Evolutionary conservation across 371 early-diverging fungal genomes (phyloP), one percentile per base, ranked within the genome.

Genomic region (Syncephalastrum sp.): DNA sequence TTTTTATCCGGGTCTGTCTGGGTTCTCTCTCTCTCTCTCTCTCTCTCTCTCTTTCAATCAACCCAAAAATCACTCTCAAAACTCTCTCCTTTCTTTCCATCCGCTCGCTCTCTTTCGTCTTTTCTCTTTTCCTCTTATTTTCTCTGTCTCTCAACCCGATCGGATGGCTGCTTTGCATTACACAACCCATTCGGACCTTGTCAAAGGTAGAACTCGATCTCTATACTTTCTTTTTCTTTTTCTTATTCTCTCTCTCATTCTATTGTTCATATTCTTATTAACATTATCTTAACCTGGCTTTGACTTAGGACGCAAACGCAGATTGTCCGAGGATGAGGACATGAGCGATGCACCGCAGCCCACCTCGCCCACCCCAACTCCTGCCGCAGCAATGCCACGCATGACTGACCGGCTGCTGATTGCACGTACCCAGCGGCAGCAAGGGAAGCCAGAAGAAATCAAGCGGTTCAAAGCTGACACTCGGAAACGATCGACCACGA

Each of bases 241-340:
- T 21, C 21, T 21, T 21, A 21, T 21, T 21, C 21, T 21, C 21
- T 21, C 21, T 21, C 21, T 21, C 21, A 21, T 21, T 21, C 21
- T 21, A 21, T 21, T 21, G 21, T 21, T 21, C 21, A 21, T 19
- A 16, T 42, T 4, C 1, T n/a, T 42, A 45, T 46, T 33, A 17
- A 54, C 16, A 16, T 10, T 5, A 23, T 19, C 16, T 33, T 33
- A 1, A 33, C 5, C n/a, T 8, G n/a, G 19, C 23, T 50, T 19
- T 16, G 6, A 12, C 12, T 3, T 63, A 76, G 77, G 74, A 23
- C 67, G 71, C 24, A 76, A 76, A 57, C 70, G 77, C 41, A 63
- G 77, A 44, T 64, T 66, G 50, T 70, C 72, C 45, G 77, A 74
- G 64, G 77, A 77, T 65, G 77, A 77, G 60, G 77, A 77, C 50